Evolutionary conservation across 106 monocot genomes (phyloP), one percentile per base, ranked within the genome.

Genomic region (Allium fistulosum): DNA sequence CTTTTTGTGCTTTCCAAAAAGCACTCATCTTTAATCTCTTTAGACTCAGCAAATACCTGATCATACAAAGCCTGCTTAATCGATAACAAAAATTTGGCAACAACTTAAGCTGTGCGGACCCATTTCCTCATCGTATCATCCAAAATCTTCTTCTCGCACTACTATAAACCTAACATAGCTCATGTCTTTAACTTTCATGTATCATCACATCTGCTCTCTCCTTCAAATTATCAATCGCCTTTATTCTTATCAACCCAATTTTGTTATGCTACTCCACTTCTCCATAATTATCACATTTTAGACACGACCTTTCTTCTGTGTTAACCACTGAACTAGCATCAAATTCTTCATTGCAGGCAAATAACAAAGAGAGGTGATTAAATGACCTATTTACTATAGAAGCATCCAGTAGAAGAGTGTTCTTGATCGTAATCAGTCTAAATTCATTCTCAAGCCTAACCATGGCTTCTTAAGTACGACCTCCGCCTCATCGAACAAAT

Each of bases 51-150:
- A n/a, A n/a, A n/a, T n/a, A n/a, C n/a, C n/a, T n/a, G n/a, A n/a
- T n/a, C n/a, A n/a, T n/a, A n/a, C n/a, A n/a, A n/a, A n/a, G n/a
- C n/a, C n/a, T n/a, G n/a, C n/a, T n/a, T n/a, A n/a, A n/a, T n/a
- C n/a, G n/a, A n/a, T n/a, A n/a, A n/a, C n/a, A n/a, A n/a, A n/a
- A n/a, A n/a, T n/a, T n/a, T n/a, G n/a, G n/a, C n/a, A n/a, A n/a
- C n/a, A n/a, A n/a, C n/a, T n/a, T n/a, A n/a, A 58, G 80, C 63
- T 1, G 81, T 79, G 51, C 78, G 81, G 16, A 58, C 76, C 95
- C 95, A 96, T 53, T 76, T 83, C 76, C 77, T 83, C 86, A 96
- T 96, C 68, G 69, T 81, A n/a, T 72, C 81, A 65, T 91, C 88
- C 7, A 96, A 70, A 10, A 56, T 57, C 28, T 66, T 59, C 80